These are phyloP conservation scores for Novymonas esmeraldas DNA, from an alignment of 208 protist species.

Conservation along the genomic window DNA sequence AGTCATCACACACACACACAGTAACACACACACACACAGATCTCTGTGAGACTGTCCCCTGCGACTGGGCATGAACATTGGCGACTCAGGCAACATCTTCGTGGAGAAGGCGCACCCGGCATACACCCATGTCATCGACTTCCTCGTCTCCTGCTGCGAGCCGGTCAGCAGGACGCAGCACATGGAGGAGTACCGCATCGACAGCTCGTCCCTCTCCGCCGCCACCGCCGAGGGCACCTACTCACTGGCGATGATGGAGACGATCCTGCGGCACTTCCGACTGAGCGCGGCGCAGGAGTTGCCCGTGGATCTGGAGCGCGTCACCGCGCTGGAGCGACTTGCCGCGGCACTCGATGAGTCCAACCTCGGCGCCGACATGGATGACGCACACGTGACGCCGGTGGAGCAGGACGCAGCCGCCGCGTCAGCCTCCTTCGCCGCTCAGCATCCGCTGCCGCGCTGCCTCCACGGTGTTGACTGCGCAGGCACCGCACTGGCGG, in stretches of 20 bases:
- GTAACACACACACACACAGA: neutral
- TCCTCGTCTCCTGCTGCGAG: conserved; percentile 89
- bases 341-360: conserved; percentile 32
- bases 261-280: conserved; percentile 76
- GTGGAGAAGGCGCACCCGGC: conserved; percentile 75
- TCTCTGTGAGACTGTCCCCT: too few species aligned
- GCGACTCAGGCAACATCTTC: conserved; percentile 66
- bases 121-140: conserved; percentile 77
- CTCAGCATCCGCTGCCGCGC: conserved; percentile 14
- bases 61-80: conserved; percentile 77
- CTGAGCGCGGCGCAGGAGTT: conserved; percentile 57
- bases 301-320: conserved; percentile 61
- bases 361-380: neutral
- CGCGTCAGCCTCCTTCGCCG: neutral
- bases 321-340: conserved; percentile 40
- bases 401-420: neutral
- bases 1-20: neutral
- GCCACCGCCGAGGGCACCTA: conserved; percentile 88
- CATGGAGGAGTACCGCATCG: conserved; percentile 85
- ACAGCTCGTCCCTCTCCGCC: conserved; percentile 79
- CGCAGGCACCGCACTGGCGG: conserved; percentile 18
- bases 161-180: conserved; percentile 84
- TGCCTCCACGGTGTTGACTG: conserved; percentile 14
- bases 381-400: neutral
- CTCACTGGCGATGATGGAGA: conserved; percentile 81